phyloP scores from a whole-genome alignment of 2,329 filamentous ascomycete species.

The Fusarium palustre region DNA sequence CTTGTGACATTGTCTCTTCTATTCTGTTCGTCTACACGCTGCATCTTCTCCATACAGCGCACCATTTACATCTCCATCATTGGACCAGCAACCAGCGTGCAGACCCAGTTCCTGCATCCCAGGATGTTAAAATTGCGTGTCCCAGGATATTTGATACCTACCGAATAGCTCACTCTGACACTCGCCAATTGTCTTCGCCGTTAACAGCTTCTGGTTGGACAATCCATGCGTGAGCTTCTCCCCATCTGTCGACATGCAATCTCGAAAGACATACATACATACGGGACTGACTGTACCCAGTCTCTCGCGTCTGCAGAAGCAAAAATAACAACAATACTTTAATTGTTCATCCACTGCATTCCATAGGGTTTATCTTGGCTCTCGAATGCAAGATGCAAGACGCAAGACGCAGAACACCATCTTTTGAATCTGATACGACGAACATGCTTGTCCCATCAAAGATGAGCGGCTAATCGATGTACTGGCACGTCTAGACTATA shows the following conservation, averaged over 20 bases:
- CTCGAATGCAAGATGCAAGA: constrained; percentile 32
- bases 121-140: constrained; percentile 29
- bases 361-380: constrained; percentile 36
- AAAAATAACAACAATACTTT: constrained; percentile 11
- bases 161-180: constrained; percentile 41
- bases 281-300: constrained; percentile 36
- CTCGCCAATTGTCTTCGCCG: constrained; percentile 27
- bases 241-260: constrained; percentile 42
- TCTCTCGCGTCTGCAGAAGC: constrained; percentile 35
- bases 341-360: constrained; percentile 34
- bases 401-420: constrained; percentile 28
- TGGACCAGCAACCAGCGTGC: constrained; percentile 25
- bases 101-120: constrained; percentile 47
- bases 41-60: constrained; percentile 30
- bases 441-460: constrained; percentile 20
- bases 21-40: constrained; percentile 12
- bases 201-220: constrained; percentile 45
- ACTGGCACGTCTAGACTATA: constrained; percentile 20
- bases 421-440: constrained; percentile 29
- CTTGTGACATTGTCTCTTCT: constrained; percentile 39
- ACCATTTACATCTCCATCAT: constrained; percentile 22
- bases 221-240: constrained; percentile 42
- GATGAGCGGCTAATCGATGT: constrained; percentile 26
- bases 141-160: constrained; percentile 40
- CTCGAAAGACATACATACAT: constrained; percentile 27